Evolutionary conservation across 805 yeast species (phyloP).

Genomic region (Zygosaccharomyces siamensis): DNA sequence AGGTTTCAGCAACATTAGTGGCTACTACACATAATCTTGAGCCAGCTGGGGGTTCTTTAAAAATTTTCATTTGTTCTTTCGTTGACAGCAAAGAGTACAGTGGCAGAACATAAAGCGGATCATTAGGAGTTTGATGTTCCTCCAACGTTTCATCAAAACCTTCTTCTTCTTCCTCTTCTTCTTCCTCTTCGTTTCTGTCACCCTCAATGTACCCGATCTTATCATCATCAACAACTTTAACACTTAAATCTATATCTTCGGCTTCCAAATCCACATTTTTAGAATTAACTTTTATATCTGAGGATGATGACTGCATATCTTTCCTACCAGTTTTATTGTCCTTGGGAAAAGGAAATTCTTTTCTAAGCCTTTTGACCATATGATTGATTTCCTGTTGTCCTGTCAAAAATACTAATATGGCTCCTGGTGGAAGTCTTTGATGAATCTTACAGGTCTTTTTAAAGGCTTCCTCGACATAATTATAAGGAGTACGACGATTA

Average conservation of each 20-base stretch:
- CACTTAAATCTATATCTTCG: conserved; percentile 80
- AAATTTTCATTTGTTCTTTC: conserved; percentile 88
- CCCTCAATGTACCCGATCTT: conserved; percentile 32
- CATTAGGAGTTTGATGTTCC: conserved; percentile 63
- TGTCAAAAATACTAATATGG: conserved; percentile 83
- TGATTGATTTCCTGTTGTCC: conserved; percentile 89
- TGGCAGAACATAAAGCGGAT: conserved; percentile 87
- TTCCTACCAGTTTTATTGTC: conserved; percentile 10
- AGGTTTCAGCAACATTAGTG: conserved; percentile 96
- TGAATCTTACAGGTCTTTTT: conserved; percentile 85
- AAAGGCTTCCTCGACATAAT: conserved; percentile 83
- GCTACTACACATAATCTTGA: conserved; percentile 89
- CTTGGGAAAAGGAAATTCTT: conserved; percentile 55
- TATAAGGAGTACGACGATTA: conserved; percentile 67
- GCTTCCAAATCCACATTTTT: conserved; percentile 70
- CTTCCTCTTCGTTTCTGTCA: conserved; percentile 37
- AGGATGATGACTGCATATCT: conserved; percentile 33
- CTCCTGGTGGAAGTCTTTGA: conserved; percentile 83
- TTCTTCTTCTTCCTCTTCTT: conserved; percentile 43
- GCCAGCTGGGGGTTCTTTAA: conserved; percentile 78
- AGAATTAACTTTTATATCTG: conserved; percentile 48
- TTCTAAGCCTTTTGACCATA: conserved; percentile 63
- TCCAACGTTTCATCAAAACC: conserved; percentile 66
- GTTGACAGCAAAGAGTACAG: conserved; percentile 92
- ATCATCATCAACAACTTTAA: conserved; percentile 35